Evolutionary conservation across 2,329 filamentous ascomycete genomes (phyloP).

Genomic region (Cladophialophora psammophila): DNA sequence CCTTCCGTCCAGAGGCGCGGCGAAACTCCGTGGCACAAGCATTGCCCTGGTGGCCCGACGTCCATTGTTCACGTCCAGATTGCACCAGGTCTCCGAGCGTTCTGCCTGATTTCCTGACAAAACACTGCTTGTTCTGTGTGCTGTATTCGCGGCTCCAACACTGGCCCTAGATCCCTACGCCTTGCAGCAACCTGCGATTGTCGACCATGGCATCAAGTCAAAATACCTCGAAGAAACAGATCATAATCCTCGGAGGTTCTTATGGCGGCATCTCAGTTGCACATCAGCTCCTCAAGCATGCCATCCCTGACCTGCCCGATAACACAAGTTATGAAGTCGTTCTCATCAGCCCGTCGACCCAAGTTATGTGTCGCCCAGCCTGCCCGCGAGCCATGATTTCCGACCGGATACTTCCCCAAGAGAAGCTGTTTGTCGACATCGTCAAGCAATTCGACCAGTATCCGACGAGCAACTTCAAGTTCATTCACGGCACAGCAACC

Average conservation of each 20-base stretch:
- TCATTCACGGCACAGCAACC: conserved; percentile 53
- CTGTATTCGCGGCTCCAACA: no score
- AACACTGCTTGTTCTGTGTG: no score
- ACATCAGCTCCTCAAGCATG: conserved; percentile 63
- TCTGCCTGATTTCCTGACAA: no score
- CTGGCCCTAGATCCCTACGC: no score
- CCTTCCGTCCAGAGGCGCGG: no score
- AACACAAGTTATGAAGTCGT: conserved; percentile 51
- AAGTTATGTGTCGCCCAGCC: conserved; percentile 55
- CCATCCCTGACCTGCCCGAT: conserved; percentile 52
- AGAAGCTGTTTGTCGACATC: conserved; percentile 57
- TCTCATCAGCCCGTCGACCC: conserved; percentile 53
- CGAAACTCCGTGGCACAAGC: no score
- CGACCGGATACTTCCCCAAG: conserved; percentile 52
- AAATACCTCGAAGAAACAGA: conserved; percentile 44
- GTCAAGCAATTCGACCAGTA: conserved; percentile 52
- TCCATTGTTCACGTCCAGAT: no score
- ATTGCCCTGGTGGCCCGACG: no score
- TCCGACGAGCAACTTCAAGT: conserved; percentile 47
- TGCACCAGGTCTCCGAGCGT: no score
- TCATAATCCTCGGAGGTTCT: conserved; percentile 63
- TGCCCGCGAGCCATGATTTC: conserved; percentile 58
- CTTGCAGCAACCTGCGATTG: no score
- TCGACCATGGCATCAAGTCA: no score
- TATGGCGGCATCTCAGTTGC: conserved; percentile 61